Base-by-base conservation (phyloP, 2,329 filamentous ascomycete species). In the Colletotrichum lentis region DNA sequence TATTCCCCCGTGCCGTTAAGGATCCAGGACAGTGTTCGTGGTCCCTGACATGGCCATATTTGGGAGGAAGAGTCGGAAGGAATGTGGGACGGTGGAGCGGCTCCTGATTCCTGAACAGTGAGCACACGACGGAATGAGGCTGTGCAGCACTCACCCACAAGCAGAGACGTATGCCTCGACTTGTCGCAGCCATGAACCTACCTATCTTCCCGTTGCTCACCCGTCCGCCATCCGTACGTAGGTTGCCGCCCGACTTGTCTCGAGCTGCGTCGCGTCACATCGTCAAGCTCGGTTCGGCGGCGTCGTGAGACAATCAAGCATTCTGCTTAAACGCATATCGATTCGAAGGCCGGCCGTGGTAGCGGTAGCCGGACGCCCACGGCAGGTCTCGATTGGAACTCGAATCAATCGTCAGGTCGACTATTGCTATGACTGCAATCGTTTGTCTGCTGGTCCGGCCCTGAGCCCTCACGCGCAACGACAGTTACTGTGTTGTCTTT, bases 81-180 rank as follows among this genome's bases (percentile, higher is more conserved):
- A 61, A 68, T 65, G 65, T 37, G 54, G 53, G 61, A 56, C 43
- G 12, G 47, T 50, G 54, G 41, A 64, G 55, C 54, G 31, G 49
- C 50, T 46, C 61, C 62, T 52, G 62, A 10, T 31, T 31, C 7
- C 27, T 31, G 27, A 10, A 31, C 27, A 10, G 27, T 31, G 7
- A 46, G 46, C 46, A 65, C 62, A 56, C 65, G 35, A 39, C 49
- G 60, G 39, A 39, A 44, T 41, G 27, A 44, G 62, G 65, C 65
- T 68, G 62, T 68, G 62, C 55, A 68, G 55, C 18, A 41, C 27
- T 47, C 18, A 14, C 49, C 52, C 60, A 24, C 54, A 27, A 27
- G 44, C 58, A 47, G 24, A 24, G 54, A 54, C n/a, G 39, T n/a
- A 31, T 20, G 44, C 10, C 49, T 47, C 20, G 56, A 27, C 47